Evolutionary conservation across 176 grass and related monocot genomes (phyloP).

Genomic region (Echinochloa phyllopogon): DNA sequence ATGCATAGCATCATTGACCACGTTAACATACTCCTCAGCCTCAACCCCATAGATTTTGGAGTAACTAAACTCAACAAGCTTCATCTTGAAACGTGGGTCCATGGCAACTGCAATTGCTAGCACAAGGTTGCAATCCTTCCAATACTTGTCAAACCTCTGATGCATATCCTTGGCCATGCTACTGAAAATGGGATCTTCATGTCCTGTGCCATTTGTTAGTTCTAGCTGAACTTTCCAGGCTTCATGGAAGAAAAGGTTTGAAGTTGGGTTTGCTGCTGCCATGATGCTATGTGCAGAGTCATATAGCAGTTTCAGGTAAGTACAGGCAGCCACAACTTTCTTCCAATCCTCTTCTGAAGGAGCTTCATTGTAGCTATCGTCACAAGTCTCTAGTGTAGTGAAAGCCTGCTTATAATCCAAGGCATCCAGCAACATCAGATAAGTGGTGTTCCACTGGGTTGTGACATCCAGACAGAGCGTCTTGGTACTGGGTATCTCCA

Average conservation of each 20-base stretch:
- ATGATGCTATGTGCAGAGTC: constrained; percentile 57
- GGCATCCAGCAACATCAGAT: constrained; percentile 75
- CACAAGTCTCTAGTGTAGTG: too few relatives aligned
- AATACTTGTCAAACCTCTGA: constrained; percentile 81
- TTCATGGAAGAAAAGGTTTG: constrained; percentile 82
- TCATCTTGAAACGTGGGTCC: constrained; percentile 92
- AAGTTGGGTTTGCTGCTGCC: constrained; percentile 64
- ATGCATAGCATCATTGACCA: constrained; percentile 60
- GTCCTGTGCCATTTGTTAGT: constrained; percentile 31
- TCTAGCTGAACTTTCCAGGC: constrained; percentile 82
- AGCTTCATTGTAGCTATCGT: too few relatives aligned
- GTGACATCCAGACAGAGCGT: constrained; percentile 77
- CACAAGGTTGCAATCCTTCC: constrained; percentile 85
- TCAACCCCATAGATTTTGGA: constrained; percentile 75
- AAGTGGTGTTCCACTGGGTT: constrained; percentile 84
- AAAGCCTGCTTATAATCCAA: constrained; percentile 38
- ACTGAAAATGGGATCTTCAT: constrained; percentile 62
- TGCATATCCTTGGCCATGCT: constrained; percentile 76
- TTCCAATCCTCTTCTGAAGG: too few relatives aligned
- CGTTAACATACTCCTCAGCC: constrained; percentile 61
- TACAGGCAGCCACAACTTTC: too few relatives aligned
- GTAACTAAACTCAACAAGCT: constrained; percentile 83
- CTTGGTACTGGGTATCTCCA: constrained; percentile 70
- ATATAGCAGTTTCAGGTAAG: too few relatives aligned
- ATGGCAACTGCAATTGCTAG: constrained; percentile 79